Evolutionary conservation across 139 green algal genomes (phyloP), one percentile per base, ranked within the genome.

Genomic region (Chlamydomonas schloesseri): DNA sequence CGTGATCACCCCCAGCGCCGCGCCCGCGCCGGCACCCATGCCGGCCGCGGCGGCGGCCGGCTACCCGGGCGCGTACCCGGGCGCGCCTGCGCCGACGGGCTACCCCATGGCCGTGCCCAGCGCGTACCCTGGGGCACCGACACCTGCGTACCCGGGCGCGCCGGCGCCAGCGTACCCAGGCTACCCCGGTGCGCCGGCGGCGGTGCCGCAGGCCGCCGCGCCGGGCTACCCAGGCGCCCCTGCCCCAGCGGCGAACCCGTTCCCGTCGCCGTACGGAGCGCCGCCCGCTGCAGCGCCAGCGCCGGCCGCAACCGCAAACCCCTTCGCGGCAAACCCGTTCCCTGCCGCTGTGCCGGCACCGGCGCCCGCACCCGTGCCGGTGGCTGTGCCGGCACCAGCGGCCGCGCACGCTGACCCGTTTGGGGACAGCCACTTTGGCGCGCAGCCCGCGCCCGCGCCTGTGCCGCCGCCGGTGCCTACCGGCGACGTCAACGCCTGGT

Each of bases 401-500:
- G 17, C 42, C 23, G 17, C 46, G 15, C 5, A 37, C 2, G 81
- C 81, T 11, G 81, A 79, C 29, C 81, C 81, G 14, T 87, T 81
- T 28, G 81, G 70, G 18, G 81, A 79, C 36, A 72, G 70, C 81
- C 55, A 62, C 34, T 81, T 80, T 26, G 53, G 46, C 18, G 81
- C 36, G 34, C 26, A 53, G 11, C 8, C 80, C 15, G 37, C 64
- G 33, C 28, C 68, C 0, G 10, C 82, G 46, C 37, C 57, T 13
- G 87, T 90, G 86, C 69, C 70, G n/a, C 89, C 78, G 24, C 82
- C 86, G 0, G 42, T 73, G 14, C 73, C 90, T 10, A 81, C 88
- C 10, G 92, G 88, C 28, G 88, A 95, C 64, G 17, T 93, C 3
- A 67, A 92, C 36, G 84, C 72, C 4, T 93, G 90, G 87, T 92